Base-by-base conservation (phyloP, 352 stramenopile species). In the Globisporangium sylvaticum region DNA sequence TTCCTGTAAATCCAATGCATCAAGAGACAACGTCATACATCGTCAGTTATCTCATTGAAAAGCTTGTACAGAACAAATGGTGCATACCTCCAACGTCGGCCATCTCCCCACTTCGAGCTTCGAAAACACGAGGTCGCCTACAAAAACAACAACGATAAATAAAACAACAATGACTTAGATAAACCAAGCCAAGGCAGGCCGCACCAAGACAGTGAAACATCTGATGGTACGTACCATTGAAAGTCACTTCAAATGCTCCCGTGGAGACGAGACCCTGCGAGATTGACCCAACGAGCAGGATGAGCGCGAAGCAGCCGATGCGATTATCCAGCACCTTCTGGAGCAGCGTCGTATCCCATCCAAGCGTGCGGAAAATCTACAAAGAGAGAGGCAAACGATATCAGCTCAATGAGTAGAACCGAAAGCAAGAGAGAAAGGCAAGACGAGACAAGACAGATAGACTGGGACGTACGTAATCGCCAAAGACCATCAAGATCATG, bases 231-330 rank as follows among this genome's bases (percentile, higher is more conserved):
- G 18, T 59, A 95, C 87, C 80, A 60, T 95, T 93, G 50, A 89
- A 91, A 65, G 84, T 91, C 32, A 95, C 83, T 72, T 95, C 87
- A 27, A 95, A 95, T 9, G 84, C 87, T 12, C 87, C 87, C 1
- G 84, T 83, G 14, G 87, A 82, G 52, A 89, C 71, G 58, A 95
- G 76, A 20, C 72, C 76, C 61, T 88, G 85, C 4, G 87, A 87
- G 12, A 87, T 39, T 0, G 78, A 80, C 6, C 87, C 84, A 53
- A 93, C 74, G 55, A 90, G 68, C 63, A 93, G 37, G 20, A 93
- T 80, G 15, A 91, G 67, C 29, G 84, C 78, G 66, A 95, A 91
- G 55, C 76, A 81, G 3, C 63, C 70, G 39, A 93, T 80, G 59
- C 83, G 82, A 71, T 95, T 95, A 67, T 92, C 75, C 59, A 86